Conservation (phyloP, 139 green algal genomes). For the Diplosphaera chodatii region DNA sequence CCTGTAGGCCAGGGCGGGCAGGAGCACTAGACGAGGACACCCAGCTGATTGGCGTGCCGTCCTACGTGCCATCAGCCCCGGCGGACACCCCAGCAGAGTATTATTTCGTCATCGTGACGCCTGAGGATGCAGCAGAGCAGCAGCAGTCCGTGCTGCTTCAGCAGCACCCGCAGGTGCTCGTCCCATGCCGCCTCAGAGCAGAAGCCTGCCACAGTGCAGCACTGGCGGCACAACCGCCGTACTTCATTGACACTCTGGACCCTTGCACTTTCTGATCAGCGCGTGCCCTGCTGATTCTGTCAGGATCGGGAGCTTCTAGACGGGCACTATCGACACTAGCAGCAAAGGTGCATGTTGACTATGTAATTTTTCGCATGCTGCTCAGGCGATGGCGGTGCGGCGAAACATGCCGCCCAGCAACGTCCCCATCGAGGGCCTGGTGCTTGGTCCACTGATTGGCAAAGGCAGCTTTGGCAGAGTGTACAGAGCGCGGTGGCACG, state of each 20-base stretch:
- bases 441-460: slow-evolving; percentile 49
- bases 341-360: too few relatives aligned
- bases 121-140: background rate
- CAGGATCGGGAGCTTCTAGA: too few relatives aligned
- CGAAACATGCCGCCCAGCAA: background rate
- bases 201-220: too few relatives aligned
- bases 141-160: background rate
- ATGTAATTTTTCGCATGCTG: too few relatives aligned
- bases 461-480: slow-evolving; percentile 46
- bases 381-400: background rate
- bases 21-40: background rate
- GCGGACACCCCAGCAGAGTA: background rate
- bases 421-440: slow-evolving; percentile 23
- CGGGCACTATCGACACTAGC: too few relatives aligned
- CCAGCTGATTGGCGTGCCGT: background rate
- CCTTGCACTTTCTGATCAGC: too few relatives aligned
- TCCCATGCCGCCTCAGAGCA: too few relatives aligned
- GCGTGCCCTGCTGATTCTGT: too few relatives aligned
- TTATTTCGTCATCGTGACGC: background rate
- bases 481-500: slow-evolving; percentile 23
- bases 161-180: too few relatives aligned
- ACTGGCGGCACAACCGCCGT: too few relatives aligned
- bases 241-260: too few relatives aligned
- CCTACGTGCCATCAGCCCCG: background rate
- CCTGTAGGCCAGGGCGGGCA: background rate